Conservation (phyloP, 2,329 filamentous ascomycete genomes). For the Microdochium paspali region DNA sequence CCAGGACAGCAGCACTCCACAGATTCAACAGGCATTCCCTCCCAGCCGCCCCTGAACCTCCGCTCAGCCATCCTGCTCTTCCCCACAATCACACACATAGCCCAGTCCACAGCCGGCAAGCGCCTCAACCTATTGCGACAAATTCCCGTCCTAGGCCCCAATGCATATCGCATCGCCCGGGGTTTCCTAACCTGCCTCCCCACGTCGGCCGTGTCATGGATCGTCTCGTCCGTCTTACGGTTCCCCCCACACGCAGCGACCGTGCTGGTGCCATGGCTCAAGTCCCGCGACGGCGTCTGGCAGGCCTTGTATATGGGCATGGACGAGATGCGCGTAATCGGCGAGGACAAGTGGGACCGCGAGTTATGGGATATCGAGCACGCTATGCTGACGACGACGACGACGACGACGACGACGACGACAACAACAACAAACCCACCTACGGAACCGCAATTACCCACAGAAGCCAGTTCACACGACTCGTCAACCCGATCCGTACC, state of each 20-base stretch:
- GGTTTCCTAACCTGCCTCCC: conserved; percentile 32
- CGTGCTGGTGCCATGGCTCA: conserved; percentile 43
- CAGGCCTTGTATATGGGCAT: conserved; percentile 50
- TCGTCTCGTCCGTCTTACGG: conserved; percentile 32
- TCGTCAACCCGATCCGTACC: not conserved
- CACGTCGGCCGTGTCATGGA: conserved; percentile 24
- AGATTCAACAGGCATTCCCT: conserved; percentile 1
- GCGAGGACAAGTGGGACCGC: conserved; percentile 48
- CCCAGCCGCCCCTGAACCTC: conserved; percentile 29
- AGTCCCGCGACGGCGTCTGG: conserved; percentile 46
- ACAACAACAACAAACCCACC: not conserved
- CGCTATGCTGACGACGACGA: conserved; percentile 8
- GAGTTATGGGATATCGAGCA: conserved; percentile 45
- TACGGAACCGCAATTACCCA: not conserved
- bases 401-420: conserved; percentile 6
- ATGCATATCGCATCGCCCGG: conserved; percentile 30
- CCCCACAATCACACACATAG: conserved; percentile 66
- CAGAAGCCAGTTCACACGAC: no score
- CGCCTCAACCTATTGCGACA: conserved; percentile 35
- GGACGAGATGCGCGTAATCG: conserved; percentile 51
- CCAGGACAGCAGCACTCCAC: no score
- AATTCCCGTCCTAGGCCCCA: conserved; percentile 28
- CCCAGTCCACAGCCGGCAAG: conserved; percentile 48
- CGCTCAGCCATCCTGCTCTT: conserved; percentile 56
- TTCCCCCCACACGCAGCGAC: conserved; percentile 38